phyloP scores from a whole-genome alignment of 306 rosid species.

The Alnus rubra region DNA sequence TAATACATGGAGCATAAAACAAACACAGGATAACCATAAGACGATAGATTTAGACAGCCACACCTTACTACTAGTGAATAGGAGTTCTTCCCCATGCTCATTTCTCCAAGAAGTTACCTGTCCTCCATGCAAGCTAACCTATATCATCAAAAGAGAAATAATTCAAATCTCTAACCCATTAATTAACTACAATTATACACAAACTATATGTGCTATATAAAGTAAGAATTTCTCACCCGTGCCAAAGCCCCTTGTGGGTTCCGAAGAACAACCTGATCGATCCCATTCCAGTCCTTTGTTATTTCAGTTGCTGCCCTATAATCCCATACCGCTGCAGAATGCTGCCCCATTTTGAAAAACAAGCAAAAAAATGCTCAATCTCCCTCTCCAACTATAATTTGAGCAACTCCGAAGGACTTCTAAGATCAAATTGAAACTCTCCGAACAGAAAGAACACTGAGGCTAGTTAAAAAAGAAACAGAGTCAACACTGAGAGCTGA shows the following conservation, averaged over 20 bases:
- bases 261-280: slow-evolving; percentile 67
- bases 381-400: slow-evolving; percentile 20
- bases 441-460: background rate
- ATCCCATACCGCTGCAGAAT: slow-evolving; percentile 85
- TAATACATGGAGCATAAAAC: background rate
- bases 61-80: slow-evolving; percentile 92
- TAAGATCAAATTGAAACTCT: slow-evolving; percentile 12
- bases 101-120: slow-evolving; percentile 91
- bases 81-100: slow-evolving; percentile 86
- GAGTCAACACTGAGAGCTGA: slow-evolving; percentile 10
- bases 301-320: slow-evolving; percentile 68
- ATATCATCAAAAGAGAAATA: slow-evolving; percentile 31
- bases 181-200: slow-evolving; percentile 15
- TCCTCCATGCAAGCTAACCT: slow-evolving; percentile 92
- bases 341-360: slow-evolving; percentile 64
- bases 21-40: background rate
- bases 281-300: slow-evolving; percentile 77
- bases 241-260: slow-evolving; percentile 76
- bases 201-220: slow-evolving; percentile 1
- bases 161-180: slow-evolving; percentile 19
- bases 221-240: slow-evolving; percentile 47
- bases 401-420: slow-evolving; percentile 16
- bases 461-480: slow-evolving; percentile 22
- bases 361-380: slow-evolving; percentile 19
- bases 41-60: background rate